Base-by-base conservation (phyloP, 2,329 filamentous ascomycete genomes). In the Pseudocercospora cruenta region DNA sequence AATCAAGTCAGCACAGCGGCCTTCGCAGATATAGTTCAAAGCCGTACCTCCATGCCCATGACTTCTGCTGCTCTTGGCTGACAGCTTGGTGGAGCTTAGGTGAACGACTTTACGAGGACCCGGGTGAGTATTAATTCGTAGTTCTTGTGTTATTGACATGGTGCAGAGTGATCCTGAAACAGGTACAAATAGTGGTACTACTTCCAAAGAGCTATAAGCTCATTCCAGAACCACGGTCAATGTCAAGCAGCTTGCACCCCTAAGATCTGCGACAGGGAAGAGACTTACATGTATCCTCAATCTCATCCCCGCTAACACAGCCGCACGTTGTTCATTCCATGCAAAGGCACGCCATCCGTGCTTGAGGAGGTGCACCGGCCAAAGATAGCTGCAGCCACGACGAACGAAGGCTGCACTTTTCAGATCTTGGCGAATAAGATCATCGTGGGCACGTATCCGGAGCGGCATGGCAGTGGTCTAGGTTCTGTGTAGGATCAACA, bases 371-470 rank as follows among this genome's bases (percentile, higher is more conserved):
- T 59, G 10, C 57, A 16, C 31, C 33, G 19, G 31, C 31, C 57
- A 59, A 22, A 59, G 33, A 45, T 59, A 59, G 57, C 33, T 28
- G 33, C 19, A 26, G 39, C 57, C 24, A 22, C 57, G 33, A 47
- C 28, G 14, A 55, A 43, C 36, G 39, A 59, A 21, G 39, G 36
- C 24, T 28, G 31, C 33, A 45, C 33, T 59, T 59, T 14, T 31
- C 57, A 43, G 16, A 19, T 24, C 57, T 59, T 59, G 57, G 57
- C 57, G 33, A 59, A 59, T 59, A 59, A 59, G 57, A 43, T 59
- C 33, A 47, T 45, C 33, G 33, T 59, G 36, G 19, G n/a, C 21
- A 22, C 31, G 28, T 58, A 22, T 19, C 9, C 26, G 54, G 54
- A 58, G 21, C 33, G 57, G 57, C 36, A 26, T 47, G 33, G 39